Evolutionary conservation across 148 eudicot genomes (phyloP).

Genomic region (Nepenthes mirabilis): DNA sequence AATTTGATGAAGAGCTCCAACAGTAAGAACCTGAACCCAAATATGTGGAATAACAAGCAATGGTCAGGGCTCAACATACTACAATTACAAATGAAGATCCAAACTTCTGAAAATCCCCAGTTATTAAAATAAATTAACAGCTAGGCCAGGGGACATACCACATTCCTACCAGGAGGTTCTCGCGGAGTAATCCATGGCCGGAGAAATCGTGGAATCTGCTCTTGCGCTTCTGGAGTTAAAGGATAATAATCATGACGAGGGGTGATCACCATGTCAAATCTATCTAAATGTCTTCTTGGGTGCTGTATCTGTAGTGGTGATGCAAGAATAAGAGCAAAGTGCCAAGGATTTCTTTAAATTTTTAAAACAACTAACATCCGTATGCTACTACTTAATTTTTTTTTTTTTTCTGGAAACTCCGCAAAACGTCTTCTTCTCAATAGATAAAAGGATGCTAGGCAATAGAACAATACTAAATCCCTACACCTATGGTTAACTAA

Average conservation of each 20-base stretch:
- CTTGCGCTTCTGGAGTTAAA: slow-evolving; percentile 67
- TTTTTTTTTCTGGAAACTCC: too few species aligned
- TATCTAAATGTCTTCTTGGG: slow-evolving; percentile 71
- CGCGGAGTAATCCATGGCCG: slow-evolving; percentile 82
- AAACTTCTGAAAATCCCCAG: neutral
- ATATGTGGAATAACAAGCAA: slow-evolving; percentile 1
- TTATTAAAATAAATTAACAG: slow-evolving; percentile 5
- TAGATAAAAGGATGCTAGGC: too few species aligned
- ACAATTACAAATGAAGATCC: neutral
- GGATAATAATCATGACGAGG: slow-evolving; percentile 88
- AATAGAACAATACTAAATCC: too few species aligned
- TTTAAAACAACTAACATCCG: neutral
- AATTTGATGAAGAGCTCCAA: slow-evolving; percentile 88
- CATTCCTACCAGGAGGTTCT: slow-evolving; percentile 73
- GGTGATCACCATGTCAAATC: slow-evolving; percentile 93
- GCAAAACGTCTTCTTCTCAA: too few species aligned
- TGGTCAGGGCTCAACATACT: neutral
- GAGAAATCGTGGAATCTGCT: slow-evolving; percentile 71
- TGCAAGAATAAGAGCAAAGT: slow-evolving; percentile 9
- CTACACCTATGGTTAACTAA: too few species aligned
- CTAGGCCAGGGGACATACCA: slow-evolving; percentile 39
- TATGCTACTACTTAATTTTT: neutral
- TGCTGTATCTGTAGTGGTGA: slow-evolving; percentile 72
- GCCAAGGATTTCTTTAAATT: slow-evolving; percentile 3
- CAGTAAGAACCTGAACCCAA: slow-evolving; percentile 65